Conservation (phyloP, 2,329 filamentous ascomycete genomes). For the Lasiodiplodia sp. region DNA sequence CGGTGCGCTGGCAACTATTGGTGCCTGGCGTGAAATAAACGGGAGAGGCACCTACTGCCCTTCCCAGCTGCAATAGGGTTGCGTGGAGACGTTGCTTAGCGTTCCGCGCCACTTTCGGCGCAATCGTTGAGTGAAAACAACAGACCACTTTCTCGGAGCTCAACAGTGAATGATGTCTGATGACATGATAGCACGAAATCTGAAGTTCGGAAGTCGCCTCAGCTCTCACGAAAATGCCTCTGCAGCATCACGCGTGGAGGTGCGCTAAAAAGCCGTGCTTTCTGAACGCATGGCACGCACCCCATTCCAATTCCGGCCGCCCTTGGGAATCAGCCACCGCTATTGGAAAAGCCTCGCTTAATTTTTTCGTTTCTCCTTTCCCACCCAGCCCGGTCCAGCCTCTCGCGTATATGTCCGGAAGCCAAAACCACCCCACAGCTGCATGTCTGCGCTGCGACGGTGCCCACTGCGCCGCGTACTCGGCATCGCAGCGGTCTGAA, state of each 20-base stretch:
- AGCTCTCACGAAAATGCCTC: background rate
- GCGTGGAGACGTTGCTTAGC: background rate
- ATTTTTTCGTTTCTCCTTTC: background rate
- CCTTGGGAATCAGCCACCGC: background rate
- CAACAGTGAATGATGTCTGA: background rate
- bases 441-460: background rate
- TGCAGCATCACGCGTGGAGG: background rate
- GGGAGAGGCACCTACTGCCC: background rate
- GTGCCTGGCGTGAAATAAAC: background rate
- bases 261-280: background rate
- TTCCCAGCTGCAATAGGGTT: background rate
- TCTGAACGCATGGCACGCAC: background rate
- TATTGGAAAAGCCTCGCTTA: conserved; percentile 6
- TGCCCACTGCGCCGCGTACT: background rate
- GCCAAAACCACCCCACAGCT: background rate
- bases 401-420: conserved; percentile 11
- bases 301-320: conserved; percentile 6
- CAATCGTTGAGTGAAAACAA: background rate
- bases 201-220: background rate
- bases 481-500: background rate
- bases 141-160: background rate
- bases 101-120: background rate
- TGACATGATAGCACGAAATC: background rate
- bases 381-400: conserved; percentile 13
- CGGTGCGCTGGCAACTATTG: background rate